Conservation (phyloP, 2,329 filamentous ascomycete genomes). For the Emergomyces africanus region DNA sequence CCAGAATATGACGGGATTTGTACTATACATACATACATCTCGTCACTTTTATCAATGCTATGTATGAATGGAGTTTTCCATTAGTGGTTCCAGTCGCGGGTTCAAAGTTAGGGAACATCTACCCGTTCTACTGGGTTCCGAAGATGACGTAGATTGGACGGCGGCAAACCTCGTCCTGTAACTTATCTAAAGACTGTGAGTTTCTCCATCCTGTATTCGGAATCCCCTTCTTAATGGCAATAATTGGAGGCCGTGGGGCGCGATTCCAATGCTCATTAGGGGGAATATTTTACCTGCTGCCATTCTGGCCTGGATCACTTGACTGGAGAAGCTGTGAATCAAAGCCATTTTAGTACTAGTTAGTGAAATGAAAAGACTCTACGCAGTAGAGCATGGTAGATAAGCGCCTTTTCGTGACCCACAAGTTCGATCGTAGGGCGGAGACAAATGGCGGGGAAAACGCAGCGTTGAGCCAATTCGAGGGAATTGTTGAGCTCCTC, state of each 20-base stretch:
- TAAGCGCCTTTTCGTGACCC: neutral
- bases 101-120: neutral
- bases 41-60: no score
- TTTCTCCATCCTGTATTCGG: neutral
- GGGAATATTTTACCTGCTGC: no score
- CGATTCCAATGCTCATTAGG: neutral
- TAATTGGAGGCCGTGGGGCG: neutral
- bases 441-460: neutral
- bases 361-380: no score
- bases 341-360: no score
- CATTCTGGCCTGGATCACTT: no score
- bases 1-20: neutral
- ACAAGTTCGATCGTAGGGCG: neutral
- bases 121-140: neutral
- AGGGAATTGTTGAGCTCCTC: neutral
- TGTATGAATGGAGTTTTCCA: no score
- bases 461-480: neutral
- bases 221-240: neutral
- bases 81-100: no score
- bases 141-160: neutral
- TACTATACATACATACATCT: neutral
- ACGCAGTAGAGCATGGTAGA: neutral
- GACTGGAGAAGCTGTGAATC: no score
- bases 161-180: neutral
- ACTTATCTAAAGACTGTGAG: neutral